Conservation (phyloP, 1,139 yeast species). For the Pichia sp. region DNA sequence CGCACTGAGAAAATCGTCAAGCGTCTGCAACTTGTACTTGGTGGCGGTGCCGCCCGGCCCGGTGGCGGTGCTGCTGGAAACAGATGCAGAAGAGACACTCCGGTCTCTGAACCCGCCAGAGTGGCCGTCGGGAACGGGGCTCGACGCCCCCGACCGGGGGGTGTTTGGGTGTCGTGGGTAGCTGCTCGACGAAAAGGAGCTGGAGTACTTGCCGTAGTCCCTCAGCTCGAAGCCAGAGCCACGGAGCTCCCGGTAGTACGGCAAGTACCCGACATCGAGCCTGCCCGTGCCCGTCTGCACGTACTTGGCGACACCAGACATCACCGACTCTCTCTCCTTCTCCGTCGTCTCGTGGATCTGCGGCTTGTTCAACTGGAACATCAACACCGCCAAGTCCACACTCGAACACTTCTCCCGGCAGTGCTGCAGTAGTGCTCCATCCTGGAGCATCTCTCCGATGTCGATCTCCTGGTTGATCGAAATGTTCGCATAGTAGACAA, state of each 20-base stretch:
- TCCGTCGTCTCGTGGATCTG: slow-evolving; percentile 38
- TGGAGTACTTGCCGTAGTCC: slow-evolving; percentile 24
- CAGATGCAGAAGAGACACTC: background rate
- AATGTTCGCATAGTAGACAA: slow-evolving; percentile 21
- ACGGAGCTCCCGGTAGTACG: slow-evolving; percentile 29
- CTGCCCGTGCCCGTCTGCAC: slow-evolving; percentile 2
- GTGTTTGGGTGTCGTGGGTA: too few species aligned
- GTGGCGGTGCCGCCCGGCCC: background rate
- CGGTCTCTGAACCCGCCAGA: background rate
- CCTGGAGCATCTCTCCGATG: slow-evolving; percentile 14
- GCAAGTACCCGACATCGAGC: slow-evolving; percentile 23
- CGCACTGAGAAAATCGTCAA: slow-evolving; percentile 15
- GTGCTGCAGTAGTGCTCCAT: slow-evolving; percentile 28
- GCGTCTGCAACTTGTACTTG: slow-evolving; percentile 10
- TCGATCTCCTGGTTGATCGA: slow-evolving; percentile 17
- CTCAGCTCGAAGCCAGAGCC: slow-evolving; percentile 24
- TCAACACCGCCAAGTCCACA: slow-evolving; percentile 63
- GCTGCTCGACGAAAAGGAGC: background rate
- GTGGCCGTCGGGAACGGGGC: too few species aligned
- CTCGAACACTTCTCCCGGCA: slow-evolving; percentile 33
- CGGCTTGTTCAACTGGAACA: slow-evolving; percentile 84
- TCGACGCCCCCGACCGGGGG: too few species aligned
- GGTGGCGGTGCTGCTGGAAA: slow-evolving; percentile 2
- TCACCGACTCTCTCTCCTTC: background rate
- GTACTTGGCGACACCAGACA: slow-evolving; percentile 11